These are phyloP conservation scores for Balamuthia mandrillaris DNA, from an alignment of 208 protist genomes.

Conservation along the genomic window DNA sequence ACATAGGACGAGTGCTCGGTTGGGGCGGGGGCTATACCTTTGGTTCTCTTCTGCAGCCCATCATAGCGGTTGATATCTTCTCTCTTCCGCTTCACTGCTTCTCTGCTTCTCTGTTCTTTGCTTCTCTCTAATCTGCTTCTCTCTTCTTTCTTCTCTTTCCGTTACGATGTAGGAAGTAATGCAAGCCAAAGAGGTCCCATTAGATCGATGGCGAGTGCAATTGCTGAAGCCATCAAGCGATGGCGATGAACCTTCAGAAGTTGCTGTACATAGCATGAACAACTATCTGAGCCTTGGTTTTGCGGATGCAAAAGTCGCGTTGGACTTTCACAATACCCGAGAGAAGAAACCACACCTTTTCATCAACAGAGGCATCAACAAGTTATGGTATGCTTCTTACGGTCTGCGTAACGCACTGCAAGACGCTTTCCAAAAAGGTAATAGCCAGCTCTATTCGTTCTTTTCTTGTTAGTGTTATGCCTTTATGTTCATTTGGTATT, in stretches of 20 bases:
- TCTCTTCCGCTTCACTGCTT: too few relatives aligned
- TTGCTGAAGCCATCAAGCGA: background rate
- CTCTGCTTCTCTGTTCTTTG: background rate
- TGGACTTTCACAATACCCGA: slow-evolving; percentile 25
- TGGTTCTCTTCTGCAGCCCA: too few relatives aligned
- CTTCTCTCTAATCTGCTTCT: background rate
- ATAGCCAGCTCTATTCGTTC: background rate
- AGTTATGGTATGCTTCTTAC: background rate
- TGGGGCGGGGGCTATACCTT: slow-evolving; percentile 13
- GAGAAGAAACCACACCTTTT: background rate
- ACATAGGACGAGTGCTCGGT: slow-evolving; percentile 8
- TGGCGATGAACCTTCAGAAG: background rate
- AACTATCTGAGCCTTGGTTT: slow-evolving; percentile 6
- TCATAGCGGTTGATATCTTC: too few relatives aligned
- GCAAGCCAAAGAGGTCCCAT: too few relatives aligned
- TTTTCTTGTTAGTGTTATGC: background rate
- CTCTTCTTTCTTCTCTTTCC: background rate
- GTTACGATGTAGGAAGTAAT: too few relatives aligned
- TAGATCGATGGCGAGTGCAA: too few relatives aligned
- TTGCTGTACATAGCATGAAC: background rate
- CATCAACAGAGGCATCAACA: background rate
- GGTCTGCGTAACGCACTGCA: background rate
- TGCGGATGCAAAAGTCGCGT: slow-evolving; percentile 1
- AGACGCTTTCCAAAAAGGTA: background rate
- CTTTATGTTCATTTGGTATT: background rate